Evolutionary conservation across 169 alveolate genomes (phyloP).

Genomic region (Plasmodium relictum): DNA sequence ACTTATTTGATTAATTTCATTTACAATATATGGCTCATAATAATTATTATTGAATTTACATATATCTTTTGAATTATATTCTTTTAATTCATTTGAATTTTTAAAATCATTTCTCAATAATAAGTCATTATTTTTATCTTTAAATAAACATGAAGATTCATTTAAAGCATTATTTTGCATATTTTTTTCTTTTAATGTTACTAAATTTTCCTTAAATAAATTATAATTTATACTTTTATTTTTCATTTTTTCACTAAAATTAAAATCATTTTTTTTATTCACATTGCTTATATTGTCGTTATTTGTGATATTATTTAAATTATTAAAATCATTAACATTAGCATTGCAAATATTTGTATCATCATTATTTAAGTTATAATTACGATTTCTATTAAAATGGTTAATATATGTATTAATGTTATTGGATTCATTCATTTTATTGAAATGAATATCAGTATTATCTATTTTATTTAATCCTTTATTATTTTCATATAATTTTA

Average conservation of each 20-base stretch:
- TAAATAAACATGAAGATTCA: not conserved
- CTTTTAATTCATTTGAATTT: not conserved
- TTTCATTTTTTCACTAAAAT: not conserved
- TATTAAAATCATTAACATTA: not conserved
- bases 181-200: conserved; percentile 1
- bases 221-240: conserved; percentile 9
- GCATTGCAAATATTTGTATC: not conserved
- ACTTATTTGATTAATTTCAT: not conserved
- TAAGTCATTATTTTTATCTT: not conserved
- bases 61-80: not conserved
- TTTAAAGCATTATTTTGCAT: not conserved
- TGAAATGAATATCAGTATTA: not conserved
- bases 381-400: not conserved
- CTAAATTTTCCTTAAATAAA: not conserved
- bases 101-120: conserved; percentile 1
- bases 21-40: not conserved
- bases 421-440: not conserved
- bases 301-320: not conserved
- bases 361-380: not conserved
- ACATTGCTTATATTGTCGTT: not conserved
- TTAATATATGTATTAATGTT: not conserved
- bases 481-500: conserved; percentile 26
- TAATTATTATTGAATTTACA: not conserved
- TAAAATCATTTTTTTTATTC: not conserved
- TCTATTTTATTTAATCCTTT: not conserved